Conservation (phyloP, 148 eudicot genomes). For the Salicornia ramosissima region DNA sequence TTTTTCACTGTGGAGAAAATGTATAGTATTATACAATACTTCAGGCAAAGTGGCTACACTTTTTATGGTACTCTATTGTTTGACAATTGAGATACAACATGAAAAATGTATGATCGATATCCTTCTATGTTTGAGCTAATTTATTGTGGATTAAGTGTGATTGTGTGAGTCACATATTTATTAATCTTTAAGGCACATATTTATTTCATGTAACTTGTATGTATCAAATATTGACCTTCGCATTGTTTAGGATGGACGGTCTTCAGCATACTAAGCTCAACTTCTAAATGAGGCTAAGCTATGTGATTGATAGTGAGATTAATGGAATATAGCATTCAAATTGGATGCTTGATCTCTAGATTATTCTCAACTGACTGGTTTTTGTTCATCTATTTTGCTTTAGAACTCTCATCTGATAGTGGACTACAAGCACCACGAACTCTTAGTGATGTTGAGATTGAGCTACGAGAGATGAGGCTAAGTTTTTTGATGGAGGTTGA, state of each 20-base stretch:
- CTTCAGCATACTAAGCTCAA: not conserved
- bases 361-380: not conserved
- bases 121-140: not conserved
- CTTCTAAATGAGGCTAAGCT: not conserved
- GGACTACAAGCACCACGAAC: constrained; percentile 45
- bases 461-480: constrained; percentile 73
- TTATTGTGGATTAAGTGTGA: not conserved
- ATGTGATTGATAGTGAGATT: not conserved
- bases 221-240: not conserved
- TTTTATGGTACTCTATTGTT: not conserved
- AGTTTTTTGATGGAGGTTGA: constrained; percentile 82
- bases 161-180: too few species aligned
- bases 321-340: not conserved
- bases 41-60: too few species aligned
- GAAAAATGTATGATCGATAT: not conserved
- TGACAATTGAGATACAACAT: not conserved
- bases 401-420: constrained; percentile 79
- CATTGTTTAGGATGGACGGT: not conserved
- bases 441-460: constrained; percentile 50
- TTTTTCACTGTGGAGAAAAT: too few species aligned
- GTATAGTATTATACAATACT: too few species aligned
- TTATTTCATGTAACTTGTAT: not conserved
- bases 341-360: not conserved
- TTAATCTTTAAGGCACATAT: not conserved
- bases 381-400: constrained; percentile 17